Evolutionary conservation across 1,284 basidiomycete species (phyloP).

Genomic region (Trichosporon ovoides): DNA sequence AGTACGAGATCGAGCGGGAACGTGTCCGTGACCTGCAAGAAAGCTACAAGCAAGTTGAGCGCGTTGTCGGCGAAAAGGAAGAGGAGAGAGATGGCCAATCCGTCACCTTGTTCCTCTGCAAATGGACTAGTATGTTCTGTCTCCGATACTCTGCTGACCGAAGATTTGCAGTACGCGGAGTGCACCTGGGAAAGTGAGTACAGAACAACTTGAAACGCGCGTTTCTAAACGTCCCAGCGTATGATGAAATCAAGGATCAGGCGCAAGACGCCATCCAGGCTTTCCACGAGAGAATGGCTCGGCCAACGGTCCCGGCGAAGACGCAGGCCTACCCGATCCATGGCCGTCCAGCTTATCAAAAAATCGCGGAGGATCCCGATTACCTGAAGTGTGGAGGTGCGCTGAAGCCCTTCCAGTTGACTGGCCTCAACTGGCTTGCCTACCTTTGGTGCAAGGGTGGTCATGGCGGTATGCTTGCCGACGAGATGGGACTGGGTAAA

Average conservation of each 20-base stretch:
- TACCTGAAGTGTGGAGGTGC: constrained; percentile 80
- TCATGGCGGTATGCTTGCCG: constrained; percentile 88
- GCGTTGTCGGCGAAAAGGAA: constrained; percentile 79
- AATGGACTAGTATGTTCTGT: constrained; percentile 65
- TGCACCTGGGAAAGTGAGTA: constrained; percentile 86
- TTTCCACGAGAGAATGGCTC: constrained; percentile 71
- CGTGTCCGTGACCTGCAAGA: constrained; percentile 85
- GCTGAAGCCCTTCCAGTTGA: constrained; percentile 97
- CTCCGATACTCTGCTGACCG: background rate
- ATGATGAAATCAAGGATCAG: constrained; percentile 64
- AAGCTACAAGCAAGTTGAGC: constrained; percentile 85
- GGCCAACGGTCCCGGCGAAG: constrained; percentile 79
- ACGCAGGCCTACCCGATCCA: constrained; percentile 65
- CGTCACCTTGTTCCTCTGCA: constrained; percentile 87
- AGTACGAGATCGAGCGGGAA: constrained; percentile 81
- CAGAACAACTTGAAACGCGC: too few relatives aligned
- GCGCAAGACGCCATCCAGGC: constrained; percentile 66
- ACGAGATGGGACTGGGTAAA: constrained; percentile 97
- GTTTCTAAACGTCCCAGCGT: constrained; percentile 25
- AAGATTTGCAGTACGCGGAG: constrained; percentile 83
- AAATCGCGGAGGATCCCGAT: constrained; percentile 86
- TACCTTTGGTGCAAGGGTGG: constrained; percentile 93
- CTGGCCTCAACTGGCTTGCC: constrained; percentile 95
- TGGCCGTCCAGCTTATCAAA: constrained; percentile 73
- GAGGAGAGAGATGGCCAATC: constrained; percentile 54